Base-by-base conservation (phyloP, 768 basidiomycete species). In the Serendipita sp. region DNA sequence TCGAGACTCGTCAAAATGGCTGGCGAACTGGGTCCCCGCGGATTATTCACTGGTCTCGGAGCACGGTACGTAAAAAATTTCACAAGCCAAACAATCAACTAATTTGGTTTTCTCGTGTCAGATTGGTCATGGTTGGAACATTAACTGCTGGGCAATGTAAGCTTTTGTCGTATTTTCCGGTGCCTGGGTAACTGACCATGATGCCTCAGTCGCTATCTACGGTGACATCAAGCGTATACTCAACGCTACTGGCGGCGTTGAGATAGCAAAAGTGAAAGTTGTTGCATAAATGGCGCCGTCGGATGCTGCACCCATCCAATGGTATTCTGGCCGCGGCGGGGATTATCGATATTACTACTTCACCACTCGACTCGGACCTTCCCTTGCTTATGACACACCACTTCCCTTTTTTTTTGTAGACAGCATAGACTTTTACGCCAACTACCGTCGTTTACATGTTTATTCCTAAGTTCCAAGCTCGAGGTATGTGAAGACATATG, bases 111-210 rank as follows among this genome's bases (percentile, higher is more conserved):
- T 23, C 23, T 28, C 65, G n/a, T 54, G 10, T 63, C 35, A 51
- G 74, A 66, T 67, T 76, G 66, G 73, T 76, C 71, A 76, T 77
- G 75, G 75, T 76, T 67, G 75, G 75, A 71, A 75, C 75, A 51
- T 70, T 76, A 58, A 76, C 76, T 60, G 75, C 76, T 64, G 75
- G 75, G 68, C 76, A 76, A 71, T 77, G 41, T 41, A 41, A 41
- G 67, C 67, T 18, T 64, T 64, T 63, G 11, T 11, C 11, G 45
- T 41, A 16, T 32, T 52, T 3, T 44, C 11, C 34, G 2, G 28
- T 44, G 44, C 62, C 15, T 15, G n/a, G 44, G 28, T 46, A 3
- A 32, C 63, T 16, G 16, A 30, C 32, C 44, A 38, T 52, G 58
- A 16, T 38, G 65, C 65, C 13, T 13, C 41, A 41, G 41, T 74